Percentiles rank a stretch among this genome's conserved stretches.
Conservation (phyloP, 495 filamentous ascomycete genomes). For the Aspergillus steynii region DNA sequence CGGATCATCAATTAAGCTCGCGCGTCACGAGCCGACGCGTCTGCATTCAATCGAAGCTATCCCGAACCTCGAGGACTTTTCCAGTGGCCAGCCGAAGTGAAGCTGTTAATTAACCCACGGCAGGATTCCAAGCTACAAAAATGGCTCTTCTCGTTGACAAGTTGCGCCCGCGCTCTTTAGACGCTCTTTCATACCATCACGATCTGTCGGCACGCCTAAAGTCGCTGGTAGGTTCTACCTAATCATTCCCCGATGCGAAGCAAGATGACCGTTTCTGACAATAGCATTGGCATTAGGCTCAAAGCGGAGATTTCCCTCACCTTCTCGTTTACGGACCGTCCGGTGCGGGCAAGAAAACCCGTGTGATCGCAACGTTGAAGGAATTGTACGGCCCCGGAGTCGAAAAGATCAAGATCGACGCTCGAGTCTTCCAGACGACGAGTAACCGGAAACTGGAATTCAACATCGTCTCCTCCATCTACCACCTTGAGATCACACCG, state of each 20-base stretch:
- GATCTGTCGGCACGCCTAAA: conserved; percentile 85
- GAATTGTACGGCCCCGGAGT: conserved; percentile 90
- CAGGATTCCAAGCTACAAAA: conserved; percentile 3
- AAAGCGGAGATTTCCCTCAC: conserved; percentile 96
- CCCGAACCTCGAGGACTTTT: not conserved
- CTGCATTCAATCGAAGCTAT: conserved; percentile 14
- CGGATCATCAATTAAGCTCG: conserved; percentile 45
- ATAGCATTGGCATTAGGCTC: conserved; percentile 58
- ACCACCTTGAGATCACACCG: conserved; percentile 97
- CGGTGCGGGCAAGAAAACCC: conserved; percentile 95
- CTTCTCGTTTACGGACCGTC: conserved; percentile 95
- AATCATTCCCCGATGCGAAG: not conserved
- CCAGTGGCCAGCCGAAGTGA: not conserved
- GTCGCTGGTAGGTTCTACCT: conserved; percentile 67
- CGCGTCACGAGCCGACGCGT: conserved; percentile 42
- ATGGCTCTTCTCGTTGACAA: conserved; percentile 93
- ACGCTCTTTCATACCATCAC: conserved; percentile 82
- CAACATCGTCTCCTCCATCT: conserved; percentile 93
- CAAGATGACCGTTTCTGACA: conserved; percentile 4
- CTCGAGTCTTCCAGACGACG: conserved; percentile 91
- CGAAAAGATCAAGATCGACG: conserved; percentile 97
- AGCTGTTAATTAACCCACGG: conserved; percentile 7
- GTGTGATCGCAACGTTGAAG: conserved; percentile 89
- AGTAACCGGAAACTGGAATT: conserved; percentile 97
- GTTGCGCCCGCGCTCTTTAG: conserved; percentile 84